Evolutionary conservation across 164 flowering plant genomes (phyloP), one percentile per base, ranked within the genome.

Genomic region (Macadamia integrifolia): DNA sequence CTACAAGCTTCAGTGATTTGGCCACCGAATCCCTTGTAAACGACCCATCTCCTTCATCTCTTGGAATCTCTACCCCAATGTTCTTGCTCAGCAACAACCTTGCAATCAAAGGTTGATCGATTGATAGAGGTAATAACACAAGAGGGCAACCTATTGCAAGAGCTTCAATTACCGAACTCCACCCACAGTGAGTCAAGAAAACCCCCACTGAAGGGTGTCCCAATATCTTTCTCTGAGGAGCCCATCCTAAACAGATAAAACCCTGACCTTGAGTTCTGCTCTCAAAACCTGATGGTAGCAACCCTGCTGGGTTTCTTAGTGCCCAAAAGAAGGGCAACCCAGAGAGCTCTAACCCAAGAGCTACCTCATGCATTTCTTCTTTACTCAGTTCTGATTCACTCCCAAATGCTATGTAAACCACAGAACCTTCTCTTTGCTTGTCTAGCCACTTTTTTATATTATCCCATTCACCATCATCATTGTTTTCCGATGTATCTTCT

Each of bases 181-280:
- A 85, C 1, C 92, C 96, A 32, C 88, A 82, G 65, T 87, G 90
- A 40, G 87, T 83, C 80, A 89, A 63, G 72, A 76, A 87, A 1
- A 87, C 89, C 15, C 87, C 84, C 0, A 83, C 69, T 6, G 89
- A 63, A 0, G 68, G 74, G 55, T 87, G 94, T 17, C 76, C 61
- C 53, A 89, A 68, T 58, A 86, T 86, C 73, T 44, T 77, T 8
- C 73, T 63, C 65, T 86, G 91, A 0, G 91, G 88, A 0, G 77
- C 87, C 94, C 89, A 89, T 5, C 78, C 76, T n/a, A 13, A 13
- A 50, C 56, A 50, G 0, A 89, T 75, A 7, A 83, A 6, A 13
- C 88, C 91, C 0, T 82, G 76, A 1, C 60, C 79, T 10, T n/a
- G 49, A 10, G 66, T 69, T 28, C 83, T 64, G 8, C 74, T 75